Evolutionary conservation across 805 yeast genomes (phyloP).

Genomic region (Monosporozyma yasuniensis): DNA sequence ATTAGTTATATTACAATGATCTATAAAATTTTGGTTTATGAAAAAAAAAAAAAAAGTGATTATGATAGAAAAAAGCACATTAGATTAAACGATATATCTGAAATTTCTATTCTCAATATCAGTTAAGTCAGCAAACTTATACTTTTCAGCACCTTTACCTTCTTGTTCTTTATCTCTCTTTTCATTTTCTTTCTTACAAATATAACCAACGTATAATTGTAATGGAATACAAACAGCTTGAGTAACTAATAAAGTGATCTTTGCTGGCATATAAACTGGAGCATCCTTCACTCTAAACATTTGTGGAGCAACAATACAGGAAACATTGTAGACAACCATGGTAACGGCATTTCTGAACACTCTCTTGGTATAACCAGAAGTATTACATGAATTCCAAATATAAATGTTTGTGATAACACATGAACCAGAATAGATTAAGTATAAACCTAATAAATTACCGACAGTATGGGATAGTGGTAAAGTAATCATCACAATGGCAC

Average conservation of each 20-base stretch:
- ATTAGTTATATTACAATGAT: no score
- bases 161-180: conserved; percentile 37
- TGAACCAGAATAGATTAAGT: conserved; percentile 46
- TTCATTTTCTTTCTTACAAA: conserved; percentile 42
- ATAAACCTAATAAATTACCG: conserved; percentile 42
- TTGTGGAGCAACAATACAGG: conserved; percentile 57
- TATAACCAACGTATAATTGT: conserved; percentile 35
- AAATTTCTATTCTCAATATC: conserved; percentile 50
- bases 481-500: conserved; percentile 38
- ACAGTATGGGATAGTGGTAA: conserved; percentile 30
- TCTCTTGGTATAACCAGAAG: conserved; percentile 54
- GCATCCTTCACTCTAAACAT: conserved; percentile 43
- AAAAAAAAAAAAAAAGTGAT: no score
- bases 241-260: conserved; percentile 45
- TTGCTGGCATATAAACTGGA: conserved; percentile 50
- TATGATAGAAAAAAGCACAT: no score
- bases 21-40: no score
- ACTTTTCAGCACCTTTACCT: conserved; percentile 27
- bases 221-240: conserved; percentile 39
- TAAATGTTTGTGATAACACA: conserved; percentile 49
- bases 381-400: conserved; percentile 54
- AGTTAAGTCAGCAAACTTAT: conserved; percentile 47
- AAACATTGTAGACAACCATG: conserved; percentile 48
- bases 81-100: conserved; percentile 39
- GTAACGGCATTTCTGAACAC: conserved; percentile 45